These are phyloP conservation scores for Xerocomellus dryophilus DNA, from an alignment of 768 basidiomycete genomes.

Conservation along the genomic window DNA sequence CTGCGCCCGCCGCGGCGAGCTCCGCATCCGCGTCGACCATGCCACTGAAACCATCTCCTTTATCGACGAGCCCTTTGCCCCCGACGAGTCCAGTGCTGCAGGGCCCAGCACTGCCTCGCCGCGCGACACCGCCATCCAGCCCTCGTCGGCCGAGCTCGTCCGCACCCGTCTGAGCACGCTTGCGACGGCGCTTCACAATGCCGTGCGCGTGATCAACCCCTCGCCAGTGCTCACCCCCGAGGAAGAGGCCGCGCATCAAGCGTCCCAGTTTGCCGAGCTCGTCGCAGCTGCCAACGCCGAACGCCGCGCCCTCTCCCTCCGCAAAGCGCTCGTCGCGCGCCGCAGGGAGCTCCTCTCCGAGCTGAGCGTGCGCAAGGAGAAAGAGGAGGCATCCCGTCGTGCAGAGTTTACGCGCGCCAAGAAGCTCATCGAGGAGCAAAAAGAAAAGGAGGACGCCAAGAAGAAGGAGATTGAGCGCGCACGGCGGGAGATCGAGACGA, in stretches of 20 bases:
- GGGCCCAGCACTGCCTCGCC: slow-evolving; percentile 16
- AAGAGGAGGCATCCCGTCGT: slow-evolving; percentile 78
- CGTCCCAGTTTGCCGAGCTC: slow-evolving; percentile 55
- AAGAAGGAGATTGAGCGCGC: slow-evolving; percentile 77
- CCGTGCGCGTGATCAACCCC: slow-evolving; percentile 55
- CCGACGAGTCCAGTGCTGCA: slow-evolving; percentile 34
- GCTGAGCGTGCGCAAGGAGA: slow-evolving; percentile 79
- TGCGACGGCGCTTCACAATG: slow-evolving; percentile 68
- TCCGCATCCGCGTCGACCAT: slow-evolving; percentile 86
- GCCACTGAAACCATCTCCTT: slow-evolving; percentile 82
- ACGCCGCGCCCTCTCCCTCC: slow-evolving; percentile 70
- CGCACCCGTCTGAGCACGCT: slow-evolving; percentile 76
- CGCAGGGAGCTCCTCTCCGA: slow-evolving; percentile 82
- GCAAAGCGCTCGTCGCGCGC: slow-evolving; percentile 80
- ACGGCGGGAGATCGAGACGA: slow-evolving; percentile 60
- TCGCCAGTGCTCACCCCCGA: slow-evolving; percentile 38
- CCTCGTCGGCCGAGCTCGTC: slow-evolving; percentile 67
- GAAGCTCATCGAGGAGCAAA: slow-evolving; percentile 65
- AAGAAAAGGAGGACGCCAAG: slow-evolving; percentile 57
- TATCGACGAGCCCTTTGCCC: slow-evolving; percentile 67
- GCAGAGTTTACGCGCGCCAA: slow-evolving; percentile 65
- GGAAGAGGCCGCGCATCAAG: slow-evolving; percentile 44
- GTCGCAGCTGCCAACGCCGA: slow-evolving; percentile 68
- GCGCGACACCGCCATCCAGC: slow-evolving; percentile 59
- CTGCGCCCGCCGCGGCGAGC: slow-evolving; percentile 82